These are phyloP conservation scores for Wallacemonas sp. DNA, from an alignment of 208 protist species.

Conservation along the genomic window DNA sequence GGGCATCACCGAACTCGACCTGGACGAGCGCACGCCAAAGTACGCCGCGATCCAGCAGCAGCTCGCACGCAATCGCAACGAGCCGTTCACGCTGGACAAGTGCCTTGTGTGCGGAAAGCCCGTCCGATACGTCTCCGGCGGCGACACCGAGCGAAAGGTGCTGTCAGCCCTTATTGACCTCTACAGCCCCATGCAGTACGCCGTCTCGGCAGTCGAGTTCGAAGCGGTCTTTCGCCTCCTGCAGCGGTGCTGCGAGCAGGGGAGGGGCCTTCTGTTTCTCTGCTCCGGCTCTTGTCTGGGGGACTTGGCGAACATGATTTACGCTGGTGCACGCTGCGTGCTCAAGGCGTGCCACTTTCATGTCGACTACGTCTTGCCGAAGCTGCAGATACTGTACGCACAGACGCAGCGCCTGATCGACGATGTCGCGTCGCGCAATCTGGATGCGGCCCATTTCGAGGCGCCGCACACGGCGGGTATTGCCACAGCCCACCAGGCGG, in stretches of 20 bases:
- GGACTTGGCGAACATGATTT: conserved; percentile 46
- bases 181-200: conserved; percentile 14
- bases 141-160: conserved; percentile 12
- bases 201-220: conserved; percentile 35
- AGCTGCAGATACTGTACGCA: conserved; percentile 19
- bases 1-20: conserved; percentile 51
- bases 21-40: conserved; percentile 71
- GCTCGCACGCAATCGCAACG: conserved; percentile 55
- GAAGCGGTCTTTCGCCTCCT: conserved; percentile 56
- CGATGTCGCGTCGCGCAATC: conserved; percentile 15
- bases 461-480: neutral
- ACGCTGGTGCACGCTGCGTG: conserved; percentile 38
- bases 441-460: neutral
- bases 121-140: neutral
- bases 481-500: neutral
- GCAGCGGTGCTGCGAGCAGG: conserved; percentile 44
- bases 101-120: conserved; percentile 58
- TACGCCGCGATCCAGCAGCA: conserved; percentile 65
- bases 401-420: conserved; percentile 21
- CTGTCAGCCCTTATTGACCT: conserved; percentile 33
- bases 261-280: conserved; percentile 63
- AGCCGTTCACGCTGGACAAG: conserved; percentile 23
- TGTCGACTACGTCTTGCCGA: conserved; percentile 28
- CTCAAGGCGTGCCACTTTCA: conserved; percentile 33
- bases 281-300: conserved; percentile 56